A percentile compares a stretch with the other conserved stretches of the same genome.
These are phyloP conservation scores for Cladobotryum protrusum DNA, from an alignment of 2,329 filamentous ascomycete genomes.

Conservation along the genomic window DNA sequence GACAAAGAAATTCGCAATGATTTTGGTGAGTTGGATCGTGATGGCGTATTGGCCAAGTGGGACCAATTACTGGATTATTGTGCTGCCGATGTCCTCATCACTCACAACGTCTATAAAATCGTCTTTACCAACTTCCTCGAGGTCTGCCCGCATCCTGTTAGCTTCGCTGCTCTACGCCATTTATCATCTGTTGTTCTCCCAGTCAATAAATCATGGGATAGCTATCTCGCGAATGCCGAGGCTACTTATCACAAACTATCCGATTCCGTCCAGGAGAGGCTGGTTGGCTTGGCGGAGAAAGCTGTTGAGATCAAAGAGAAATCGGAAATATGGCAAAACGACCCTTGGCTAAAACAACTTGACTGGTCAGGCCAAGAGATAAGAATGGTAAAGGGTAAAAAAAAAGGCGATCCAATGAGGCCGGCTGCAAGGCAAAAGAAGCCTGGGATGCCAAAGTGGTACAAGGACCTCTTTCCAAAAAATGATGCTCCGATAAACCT, in stretches of 20 bases:
- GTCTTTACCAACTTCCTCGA: constrained; percentile 87
- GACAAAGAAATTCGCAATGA: constrained; percentile 84
- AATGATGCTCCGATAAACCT: constrained; percentile 64
- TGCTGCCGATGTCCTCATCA: constrained; percentile 87
- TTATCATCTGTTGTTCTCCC: constrained; percentile 91
- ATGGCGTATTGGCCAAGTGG: constrained; percentile 62
- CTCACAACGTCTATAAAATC: constrained; percentile 87
- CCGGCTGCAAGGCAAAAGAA: constrained; percentile 82
- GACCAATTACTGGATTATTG: constrained; percentile 89
- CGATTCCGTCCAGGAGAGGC: constrained; percentile 68
- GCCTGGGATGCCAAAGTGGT: constrained; percentile 93
- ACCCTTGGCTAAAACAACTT: constrained; percentile 88
- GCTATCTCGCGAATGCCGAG: constrained; percentile 79
- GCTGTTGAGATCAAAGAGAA: constrained; percentile 69
- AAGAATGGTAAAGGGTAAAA: constrained; percentile 86
- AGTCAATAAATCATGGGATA: constrained; percentile 80
- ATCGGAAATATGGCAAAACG: constrained; percentile 61
- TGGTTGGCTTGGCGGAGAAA: constrained; percentile 67
- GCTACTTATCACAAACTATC: constrained; percentile 73
- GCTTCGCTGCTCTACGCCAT: constrained; percentile 88
- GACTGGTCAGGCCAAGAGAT: constrained; percentile 95
- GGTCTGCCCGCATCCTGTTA: constrained; percentile 92
- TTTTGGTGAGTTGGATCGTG: constrained; percentile 74
- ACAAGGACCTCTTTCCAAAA: constrained; percentile 78
- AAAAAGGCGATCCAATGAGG: constrained; percentile 71